Evolutionary conservation across 169 alveolate genomes (phyloP).

Genomic region (Cryptosporidium viatorum): DNA sequence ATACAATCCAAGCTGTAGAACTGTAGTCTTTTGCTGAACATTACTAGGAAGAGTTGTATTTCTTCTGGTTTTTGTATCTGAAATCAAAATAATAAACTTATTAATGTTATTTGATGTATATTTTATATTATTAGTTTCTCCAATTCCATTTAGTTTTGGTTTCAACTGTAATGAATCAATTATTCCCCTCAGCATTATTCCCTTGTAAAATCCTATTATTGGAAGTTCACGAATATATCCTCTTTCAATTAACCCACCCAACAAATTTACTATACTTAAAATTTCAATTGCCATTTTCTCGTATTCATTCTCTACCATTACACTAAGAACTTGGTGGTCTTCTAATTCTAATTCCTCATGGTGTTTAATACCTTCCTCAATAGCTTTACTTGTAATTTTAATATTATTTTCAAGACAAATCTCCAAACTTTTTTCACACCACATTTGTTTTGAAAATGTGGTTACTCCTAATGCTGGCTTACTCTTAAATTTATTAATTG

Average conservation of each 20-base stretch:
- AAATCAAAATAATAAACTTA: constrained; percentile 26
- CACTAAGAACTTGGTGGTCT: constrained; percentile 53
- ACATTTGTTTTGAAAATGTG: constrained; percentile 69
- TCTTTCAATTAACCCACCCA: constrained; percentile 38
- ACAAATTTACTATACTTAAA: constrained; percentile 29
- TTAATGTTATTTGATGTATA: constrained; percentile 15
- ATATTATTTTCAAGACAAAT: constrained; percentile 49
- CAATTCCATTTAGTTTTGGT: constrained; percentile 18
- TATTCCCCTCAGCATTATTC: constrained; percentile 60
- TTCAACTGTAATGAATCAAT: constrained; percentile 52
- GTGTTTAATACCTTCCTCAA: constrained; percentile 64
- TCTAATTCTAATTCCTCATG: constrained; percentile 63
- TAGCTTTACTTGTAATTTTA: constrained; percentile 58
- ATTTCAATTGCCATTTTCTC: constrained; percentile 39
- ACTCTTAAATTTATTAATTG: constrained; percentile 39
- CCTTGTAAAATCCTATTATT: constrained; percentile 50
- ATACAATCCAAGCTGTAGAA: constrained; percentile 57
- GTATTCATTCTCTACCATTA: constrained; percentile 40
- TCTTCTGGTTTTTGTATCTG: constrained; percentile 72
- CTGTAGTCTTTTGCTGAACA: constrained; percentile 69
- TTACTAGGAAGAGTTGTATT: constrained; percentile 53
- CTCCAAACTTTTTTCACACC: constrained; percentile 70
- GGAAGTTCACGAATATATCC: constrained; percentile 70
- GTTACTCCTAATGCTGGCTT: constrained; percentile 63
- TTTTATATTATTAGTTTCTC: neutral